These are phyloP conservation scores for Solanum chmielewskii DNA, from an alignment of 257 asterid genomes.

Conservation along the genomic window DNA sequence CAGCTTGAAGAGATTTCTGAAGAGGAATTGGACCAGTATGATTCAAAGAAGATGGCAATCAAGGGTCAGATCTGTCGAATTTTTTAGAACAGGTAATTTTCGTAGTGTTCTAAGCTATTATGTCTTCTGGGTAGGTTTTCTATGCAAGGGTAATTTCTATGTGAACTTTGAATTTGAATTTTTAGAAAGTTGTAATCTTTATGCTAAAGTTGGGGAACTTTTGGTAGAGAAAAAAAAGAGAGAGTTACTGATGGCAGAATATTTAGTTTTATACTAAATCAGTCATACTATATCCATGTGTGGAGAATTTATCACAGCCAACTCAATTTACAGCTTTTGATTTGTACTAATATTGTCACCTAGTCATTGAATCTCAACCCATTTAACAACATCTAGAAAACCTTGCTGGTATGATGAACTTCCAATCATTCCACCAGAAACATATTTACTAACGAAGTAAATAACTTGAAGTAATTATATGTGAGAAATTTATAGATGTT, in stretches of 20 bases:
- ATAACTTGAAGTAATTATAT: not conserved
- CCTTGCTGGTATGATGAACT: not conserved
- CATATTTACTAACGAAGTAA: not conserved
- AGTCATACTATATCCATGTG: not conserved
- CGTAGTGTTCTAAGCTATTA: not conserved
- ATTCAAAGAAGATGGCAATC: not conserved
- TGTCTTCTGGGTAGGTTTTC: not conserved
- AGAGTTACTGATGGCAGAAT: not conserved
- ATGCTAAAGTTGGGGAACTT: not conserved
- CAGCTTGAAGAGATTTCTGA: constrained; percentile 51
- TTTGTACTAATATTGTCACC: not conserved
- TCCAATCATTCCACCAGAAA: not conserved
- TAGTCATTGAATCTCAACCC: not conserved
- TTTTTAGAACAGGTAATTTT: constrained; percentile 59
- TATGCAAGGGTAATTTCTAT: not conserved
- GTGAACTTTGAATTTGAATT: not conserved
- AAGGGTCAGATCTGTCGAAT: constrained; percentile 87
- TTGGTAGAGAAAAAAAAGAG: not conserved
- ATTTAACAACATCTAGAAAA: not conserved
- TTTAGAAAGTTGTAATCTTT: not conserved
- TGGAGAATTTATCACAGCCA: not conserved
- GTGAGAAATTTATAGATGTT: not conserved
- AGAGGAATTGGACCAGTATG: constrained; percentile 52
- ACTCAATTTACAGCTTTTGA: not conserved
- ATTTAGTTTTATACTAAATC: not conserved